Evolutionary conservation across 371 early-diverging fungal species (phyloP).

Genomic region (Cokeromyces recurvatus): DNA sequence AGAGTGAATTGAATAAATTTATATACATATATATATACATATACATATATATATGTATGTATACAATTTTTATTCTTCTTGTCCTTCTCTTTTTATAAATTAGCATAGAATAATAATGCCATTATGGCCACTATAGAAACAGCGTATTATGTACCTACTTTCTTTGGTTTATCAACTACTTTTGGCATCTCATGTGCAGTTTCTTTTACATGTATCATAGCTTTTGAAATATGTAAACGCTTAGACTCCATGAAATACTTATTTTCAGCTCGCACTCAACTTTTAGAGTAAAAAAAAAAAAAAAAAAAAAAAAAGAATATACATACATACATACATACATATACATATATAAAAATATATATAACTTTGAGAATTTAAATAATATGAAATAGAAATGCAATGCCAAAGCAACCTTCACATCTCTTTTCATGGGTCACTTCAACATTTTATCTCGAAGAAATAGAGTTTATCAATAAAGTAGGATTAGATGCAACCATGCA

Average conservation of each 20-base stretch:
- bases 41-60: too few relatives aligned
- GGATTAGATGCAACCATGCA: constrained; percentile 68
- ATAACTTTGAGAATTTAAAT: too few relatives aligned
- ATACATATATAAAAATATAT: too few relatives aligned
- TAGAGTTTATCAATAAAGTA: constrained; percentile 41
- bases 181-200: constrained; percentile 49
- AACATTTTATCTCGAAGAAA: constrained; percentile 33
- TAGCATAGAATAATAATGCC: not conserved
- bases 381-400: constrained; percentile 29
- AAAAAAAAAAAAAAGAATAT: not conserved
- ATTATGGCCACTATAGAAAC: constrained; percentile 42
- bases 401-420: constrained; percentile 27
- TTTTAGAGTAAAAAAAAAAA: constrained; percentile 30
- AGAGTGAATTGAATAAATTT: too few relatives aligned
- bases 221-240: constrained; percentile 49
- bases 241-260: constrained; percentile 43
- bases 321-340: not conserved
- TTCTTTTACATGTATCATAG: constrained; percentile 36
- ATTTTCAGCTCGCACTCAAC: constrained; percentile 52
- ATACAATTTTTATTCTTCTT: too few relatives aligned
- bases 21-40: too few relatives aligned
- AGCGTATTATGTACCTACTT: constrained; percentile 38
- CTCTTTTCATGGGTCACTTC: constrained; percentile 51
- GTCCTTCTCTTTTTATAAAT: too few relatives aligned
- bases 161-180: constrained; percentile 38